phyloP scores from a whole-genome alignment of 1,284 basidiomycete genomes.

The Malassezia arunalokei region DNA sequence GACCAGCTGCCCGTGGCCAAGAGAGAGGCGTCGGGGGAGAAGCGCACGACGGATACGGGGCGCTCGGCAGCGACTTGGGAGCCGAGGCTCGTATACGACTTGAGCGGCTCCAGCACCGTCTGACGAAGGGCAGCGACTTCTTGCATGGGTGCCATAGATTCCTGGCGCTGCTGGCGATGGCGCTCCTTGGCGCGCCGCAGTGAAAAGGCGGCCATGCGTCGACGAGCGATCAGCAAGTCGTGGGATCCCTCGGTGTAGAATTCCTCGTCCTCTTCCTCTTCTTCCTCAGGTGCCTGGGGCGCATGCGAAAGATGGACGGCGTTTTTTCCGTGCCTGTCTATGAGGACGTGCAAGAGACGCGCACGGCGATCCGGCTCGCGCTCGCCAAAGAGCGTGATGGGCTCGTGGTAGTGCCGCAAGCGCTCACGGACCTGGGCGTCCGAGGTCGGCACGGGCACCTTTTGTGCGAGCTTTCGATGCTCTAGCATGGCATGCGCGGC shows the following conservation, averaged over 20 bases:
- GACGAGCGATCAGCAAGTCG: conserved; percentile 68
- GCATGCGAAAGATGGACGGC: conserved; percentile 50
- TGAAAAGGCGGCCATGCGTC: conserved; percentile 77
- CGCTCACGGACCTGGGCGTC: conserved; percentile 79
- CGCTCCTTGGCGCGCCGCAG: conserved; percentile 86
- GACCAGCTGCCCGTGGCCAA: conserved; percentile 92
- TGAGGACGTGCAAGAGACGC: conserved; percentile 75
- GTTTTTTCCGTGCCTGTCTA: conserved; percentile 56
- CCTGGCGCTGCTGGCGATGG: conserved; percentile 72
- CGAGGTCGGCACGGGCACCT: conserved; percentile 88
- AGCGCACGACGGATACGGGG: conserved; percentile 82
- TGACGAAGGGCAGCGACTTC: conserved; percentile 80
- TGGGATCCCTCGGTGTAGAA: conserved; percentile 87
- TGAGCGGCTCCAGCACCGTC: conserved; percentile 73
- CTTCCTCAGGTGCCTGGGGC: conserved; percentile 53
- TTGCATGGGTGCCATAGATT: conserved; percentile 75
- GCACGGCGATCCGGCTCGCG: conserved; percentile 62
- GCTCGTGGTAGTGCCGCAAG: conserved; percentile 82
- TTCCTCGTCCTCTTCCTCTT: conserved; percentile 61
- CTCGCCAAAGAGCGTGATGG: conserved; percentile 93
- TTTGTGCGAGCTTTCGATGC: conserved; percentile 65
- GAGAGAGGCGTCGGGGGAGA: conserved; percentile 76
- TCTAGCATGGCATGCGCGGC: conserved; percentile 29
- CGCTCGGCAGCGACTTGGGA: conserved; percentile 96
- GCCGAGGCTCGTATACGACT: conserved; percentile 80